These are phyloP conservation scores for Pyrus pyrifolia DNA, from an alignment of 306 rosid species.

Conservation along the genomic window DNA sequence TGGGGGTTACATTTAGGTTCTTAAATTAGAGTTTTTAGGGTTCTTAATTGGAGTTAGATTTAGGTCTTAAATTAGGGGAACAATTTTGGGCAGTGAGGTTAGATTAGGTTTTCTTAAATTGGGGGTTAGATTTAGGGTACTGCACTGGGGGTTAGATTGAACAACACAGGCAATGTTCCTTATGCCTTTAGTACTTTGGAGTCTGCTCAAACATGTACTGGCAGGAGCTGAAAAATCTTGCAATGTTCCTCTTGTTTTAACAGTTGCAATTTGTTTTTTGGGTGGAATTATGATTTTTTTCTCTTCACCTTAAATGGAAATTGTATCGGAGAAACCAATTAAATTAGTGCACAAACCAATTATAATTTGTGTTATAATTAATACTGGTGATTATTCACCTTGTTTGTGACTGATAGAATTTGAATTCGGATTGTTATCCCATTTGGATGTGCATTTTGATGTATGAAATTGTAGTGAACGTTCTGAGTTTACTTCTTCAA, in stretches of 20 bases:
- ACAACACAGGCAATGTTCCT: slow-evolving; percentile 81
- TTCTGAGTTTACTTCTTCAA: not conserved
- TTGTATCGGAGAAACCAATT: not conserved
- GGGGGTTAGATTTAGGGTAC: too few relatives aligned
- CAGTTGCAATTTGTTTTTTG: too few relatives aligned
- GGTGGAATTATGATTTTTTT: too few relatives aligned
- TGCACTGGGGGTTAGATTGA: slow-evolving; percentile 32
- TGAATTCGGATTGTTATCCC: not conserved
- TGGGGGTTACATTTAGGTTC: too few relatives aligned
- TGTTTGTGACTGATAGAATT: not conserved
- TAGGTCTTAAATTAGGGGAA: too few relatives aligned
- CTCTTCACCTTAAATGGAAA: not conserved
- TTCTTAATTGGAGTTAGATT: too few relatives aligned
- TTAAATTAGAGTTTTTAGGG: too few relatives aligned
- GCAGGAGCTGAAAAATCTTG: slow-evolving; percentile 28
- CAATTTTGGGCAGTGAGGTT: too few relatives aligned
- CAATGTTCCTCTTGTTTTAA: not conserved
- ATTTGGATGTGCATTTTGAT: not conserved
- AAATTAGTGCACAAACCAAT: too few relatives aligned
- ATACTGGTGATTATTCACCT: too few relatives aligned
- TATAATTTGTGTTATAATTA: too few relatives aligned
- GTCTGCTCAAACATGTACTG: slow-evolving; percentile 41
- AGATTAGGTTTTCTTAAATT: too few relatives aligned
- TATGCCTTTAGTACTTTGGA: slow-evolving; percentile 64
- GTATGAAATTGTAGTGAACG: not conserved